A percentile compares a stretch with the other conserved stretches of the same genome.
These are phyloP conservation scores for Saturnispora mendoncae DNA, from an alignment of 805 yeast species.

Conservation along the genomic window DNA sequence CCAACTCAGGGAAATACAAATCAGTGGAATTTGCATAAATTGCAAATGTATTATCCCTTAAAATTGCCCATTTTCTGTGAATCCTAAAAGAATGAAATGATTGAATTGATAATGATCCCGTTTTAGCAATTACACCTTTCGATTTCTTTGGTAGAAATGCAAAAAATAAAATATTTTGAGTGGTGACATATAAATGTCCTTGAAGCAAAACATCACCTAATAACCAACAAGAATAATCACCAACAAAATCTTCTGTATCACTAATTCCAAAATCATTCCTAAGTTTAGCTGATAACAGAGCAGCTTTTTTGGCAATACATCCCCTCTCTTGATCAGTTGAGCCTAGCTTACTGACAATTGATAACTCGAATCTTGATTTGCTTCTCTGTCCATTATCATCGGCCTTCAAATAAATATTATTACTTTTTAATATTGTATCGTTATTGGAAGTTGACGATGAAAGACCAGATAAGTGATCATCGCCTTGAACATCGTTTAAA, in stretches of 20 bases:
- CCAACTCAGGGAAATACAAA: slow-evolving; percentile 71
- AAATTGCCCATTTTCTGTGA: slow-evolving; percentile 69
- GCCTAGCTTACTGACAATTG: slow-evolving; percentile 26
- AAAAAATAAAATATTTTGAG: slow-evolving; percentile 56
- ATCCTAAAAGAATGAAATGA: slow-evolving; percentile 31
- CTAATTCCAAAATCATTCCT: slow-evolving; percentile 35
- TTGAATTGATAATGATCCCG: slow-evolving; percentile 44
- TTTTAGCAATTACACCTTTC: slow-evolving; percentile 34
- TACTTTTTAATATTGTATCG: background rate
- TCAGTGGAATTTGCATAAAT: slow-evolving; percentile 67
- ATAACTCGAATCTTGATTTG: slow-evolving; percentile 27
- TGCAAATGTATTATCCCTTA: slow-evolving; percentile 59
- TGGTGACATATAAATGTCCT: slow-evolving; percentile 75
- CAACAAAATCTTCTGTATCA: slow-evolving; percentile 46
- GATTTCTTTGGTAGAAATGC: slow-evolving; percentile 60
- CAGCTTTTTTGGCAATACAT: slow-evolving; percentile 25
- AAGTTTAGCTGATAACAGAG: slow-evolving; percentile 30
- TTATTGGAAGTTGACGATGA: background rate
- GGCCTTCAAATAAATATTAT: background rate
- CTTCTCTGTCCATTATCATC: slow-evolving; percentile 3
- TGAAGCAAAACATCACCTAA: slow-evolving; percentile 74
- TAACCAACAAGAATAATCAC: slow-evolving; percentile 72
- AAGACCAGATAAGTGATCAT: background rate
- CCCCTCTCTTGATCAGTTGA: slow-evolving; percentile 7
- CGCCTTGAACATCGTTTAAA: background rate